Conservation (phyloP, 139 green algal species). For the Volvox reticuliferus region DNA sequence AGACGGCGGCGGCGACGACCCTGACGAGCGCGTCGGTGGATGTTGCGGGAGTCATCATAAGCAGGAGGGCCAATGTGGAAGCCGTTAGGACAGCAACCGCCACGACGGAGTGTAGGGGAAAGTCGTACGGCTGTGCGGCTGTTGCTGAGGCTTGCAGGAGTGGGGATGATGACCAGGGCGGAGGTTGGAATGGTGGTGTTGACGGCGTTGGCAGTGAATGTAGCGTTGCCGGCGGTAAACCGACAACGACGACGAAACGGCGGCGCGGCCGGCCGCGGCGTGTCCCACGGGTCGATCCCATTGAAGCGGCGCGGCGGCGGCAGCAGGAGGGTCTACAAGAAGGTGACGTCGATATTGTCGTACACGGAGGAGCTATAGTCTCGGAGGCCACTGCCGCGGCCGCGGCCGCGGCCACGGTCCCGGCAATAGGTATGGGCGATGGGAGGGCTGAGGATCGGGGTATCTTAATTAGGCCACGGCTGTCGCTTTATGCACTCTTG, state of each 20-base stretch:
- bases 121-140: neutral
- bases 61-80: neutral
- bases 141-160: neutral
- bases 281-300: neutral
- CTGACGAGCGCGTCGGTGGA: neutral
- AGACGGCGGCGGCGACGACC: neutral
- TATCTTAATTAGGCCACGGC: neutral
- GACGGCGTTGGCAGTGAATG: neutral
- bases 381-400: neutral
- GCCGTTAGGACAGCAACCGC: neutral
- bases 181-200: neutral
- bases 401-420: neutral
- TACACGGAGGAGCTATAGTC: neutral
- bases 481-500: conserved; percentile 1
- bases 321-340: neutral
- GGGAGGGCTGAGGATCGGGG: neutral
- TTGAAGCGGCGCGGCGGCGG: neutral
- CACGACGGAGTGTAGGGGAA: no score
- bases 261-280: conserved; percentile 2
- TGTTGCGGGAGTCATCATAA: neutral
- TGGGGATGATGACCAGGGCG: neutral
- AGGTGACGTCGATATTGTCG: neutral
- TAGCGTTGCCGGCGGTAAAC: neutral
- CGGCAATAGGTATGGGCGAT: neutral
- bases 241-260: neutral